Evolutionary conservation across 2,329 filamentous ascomycete genomes (phyloP).

Genomic region (Samsoniella hepiali): DNA sequence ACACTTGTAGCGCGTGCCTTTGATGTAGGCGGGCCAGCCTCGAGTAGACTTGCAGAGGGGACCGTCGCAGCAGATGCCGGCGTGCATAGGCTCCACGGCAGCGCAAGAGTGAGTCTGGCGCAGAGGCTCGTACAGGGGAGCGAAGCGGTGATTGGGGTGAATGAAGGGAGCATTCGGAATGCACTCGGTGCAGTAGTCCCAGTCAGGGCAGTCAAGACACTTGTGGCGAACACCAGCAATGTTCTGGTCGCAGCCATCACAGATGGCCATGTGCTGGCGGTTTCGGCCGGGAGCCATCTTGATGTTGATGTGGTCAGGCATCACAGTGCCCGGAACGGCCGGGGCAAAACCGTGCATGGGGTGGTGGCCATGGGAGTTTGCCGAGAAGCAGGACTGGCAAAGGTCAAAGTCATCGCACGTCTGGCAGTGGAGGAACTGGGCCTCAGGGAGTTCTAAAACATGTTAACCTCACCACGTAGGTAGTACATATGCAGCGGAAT

Average conservation of each 20-base stretch:
- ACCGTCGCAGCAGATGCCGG: conserved; percentile 91
- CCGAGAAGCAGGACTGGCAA: conserved; percentile 76
- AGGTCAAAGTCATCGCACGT: conserved; percentile 89
- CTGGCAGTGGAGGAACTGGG: conserved; percentile 79
- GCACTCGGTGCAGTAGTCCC: conserved; percentile 88
- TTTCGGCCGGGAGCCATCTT: conserved; percentile 79
- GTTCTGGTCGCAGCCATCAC: conserved; percentile 87
- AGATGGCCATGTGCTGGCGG: conserved; percentile 80
- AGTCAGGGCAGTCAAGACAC: conserved; percentile 94
- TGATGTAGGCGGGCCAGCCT: conserved; percentile 66
- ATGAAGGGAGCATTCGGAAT: conserved; percentile 61
- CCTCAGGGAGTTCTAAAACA: conserved; percentile 63
- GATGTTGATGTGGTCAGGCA: conserved; percentile 59
- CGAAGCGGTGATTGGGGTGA: conserved; percentile 85
- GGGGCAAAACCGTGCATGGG: conserved; percentile 78
- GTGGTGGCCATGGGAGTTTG: conserved; percentile 82
- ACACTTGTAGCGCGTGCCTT: conserved; percentile 91
- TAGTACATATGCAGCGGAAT: background rate
- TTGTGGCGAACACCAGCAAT: conserved; percentile 92
- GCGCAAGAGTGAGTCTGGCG: conserved; percentile 24
- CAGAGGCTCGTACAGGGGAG: conserved; percentile 76
- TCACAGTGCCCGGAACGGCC: conserved; percentile 58
- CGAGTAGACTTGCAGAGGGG: conserved; percentile 67
- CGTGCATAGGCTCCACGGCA: conserved; percentile 53
- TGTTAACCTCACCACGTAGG: background rate